Conservation (phyloP, 2,329 filamentous ascomycete species). For the Aspergillus piperis region DNA sequence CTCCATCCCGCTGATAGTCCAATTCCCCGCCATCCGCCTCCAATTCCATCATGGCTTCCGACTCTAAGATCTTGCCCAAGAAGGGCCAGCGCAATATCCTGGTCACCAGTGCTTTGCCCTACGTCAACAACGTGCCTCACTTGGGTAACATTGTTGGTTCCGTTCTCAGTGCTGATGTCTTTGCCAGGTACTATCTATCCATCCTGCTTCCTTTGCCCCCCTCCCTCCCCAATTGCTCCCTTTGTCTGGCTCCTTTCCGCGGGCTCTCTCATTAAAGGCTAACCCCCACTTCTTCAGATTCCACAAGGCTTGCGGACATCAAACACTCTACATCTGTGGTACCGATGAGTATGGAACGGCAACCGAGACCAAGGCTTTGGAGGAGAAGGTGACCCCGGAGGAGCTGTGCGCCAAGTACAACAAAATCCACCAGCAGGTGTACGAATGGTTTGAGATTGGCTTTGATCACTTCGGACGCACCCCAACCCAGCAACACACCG, state of each 20-base stretch:
- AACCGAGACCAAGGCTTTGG: constrained; percentile 91
- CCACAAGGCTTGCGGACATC: constrained; percentile 75
- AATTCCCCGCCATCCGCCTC: constrained; percentile 18
- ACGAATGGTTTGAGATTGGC: constrained; percentile 92
- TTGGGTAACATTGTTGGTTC: constrained; percentile 86
- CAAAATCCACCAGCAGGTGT: constrained; percentile 83
- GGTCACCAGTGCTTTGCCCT: constrained; percentile 88
- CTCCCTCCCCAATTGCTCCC: constrained; percentile 58
- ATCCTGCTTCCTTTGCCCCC: constrained; percentile 48
- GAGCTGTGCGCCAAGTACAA: constrained; percentile 93
- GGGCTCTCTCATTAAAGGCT: constrained; percentile 10
- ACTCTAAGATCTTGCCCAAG: constrained; percentile 59
- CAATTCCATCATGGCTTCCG: constrained; percentile 30
- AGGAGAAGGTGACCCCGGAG: constrained; percentile 78
- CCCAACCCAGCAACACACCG: constrained; percentile 82
- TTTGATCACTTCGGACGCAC: constrained; percentile 97
- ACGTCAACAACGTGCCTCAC: constrained; percentile 79
- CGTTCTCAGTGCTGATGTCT: constrained; percentile 87
- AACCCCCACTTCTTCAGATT: constrained; percentile 53
- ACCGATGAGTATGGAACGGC: constrained; percentile 95
- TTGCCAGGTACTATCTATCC: constrained; percentile 51
- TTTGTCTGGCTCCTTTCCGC: constrained; percentile 46
- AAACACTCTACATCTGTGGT: constrained; percentile 83
- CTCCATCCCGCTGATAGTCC: constrained; percentile 11
- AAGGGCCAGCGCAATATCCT: constrained; percentile 82